Base-by-base conservation (phyloP, 495 filamentous ascomycete species). In the Hyaloscypha hepaticicola region DNA sequence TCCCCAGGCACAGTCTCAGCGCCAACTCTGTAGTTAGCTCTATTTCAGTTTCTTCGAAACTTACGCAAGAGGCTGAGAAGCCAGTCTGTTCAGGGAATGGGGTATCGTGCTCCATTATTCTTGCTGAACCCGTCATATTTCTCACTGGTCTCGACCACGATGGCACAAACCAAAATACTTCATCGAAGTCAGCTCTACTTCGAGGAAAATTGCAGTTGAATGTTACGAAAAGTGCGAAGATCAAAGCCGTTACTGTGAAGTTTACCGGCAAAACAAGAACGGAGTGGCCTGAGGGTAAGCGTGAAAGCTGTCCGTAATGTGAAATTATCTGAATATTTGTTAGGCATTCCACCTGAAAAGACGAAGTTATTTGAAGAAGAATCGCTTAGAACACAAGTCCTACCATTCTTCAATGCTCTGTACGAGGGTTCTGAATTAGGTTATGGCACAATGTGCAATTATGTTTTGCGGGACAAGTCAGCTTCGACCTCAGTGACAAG, bases 231-330 rank as follows among this genome's bases (percentile, higher is more conserved):
- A 89, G 87, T 69, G 87, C 92, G 45, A 99, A 99, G 79, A 89
- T 99, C 65, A 97, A 96, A 80, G 88, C 92, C n/a, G 85, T 99
- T 29, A 91, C 90, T 5, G 78, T 99, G 55, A 90, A 88, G 68
- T 93, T 99, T 69, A 83, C 86, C 29, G 95, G 94, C 21, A 89
- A 88, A 72, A 89, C 92, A 2, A 87, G 89, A 66, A 99, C 95
- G 0, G 92, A 96, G 72, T 99, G 95, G 95, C 95, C 96, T 24
- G 95, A 99, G 80, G 95, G 89, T 90, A 77, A 55, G 41, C 19
- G n/a, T 38, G 6, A 58, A 21, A 31, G n/a, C 19, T 55, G 3
- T 25, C 4, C 24, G 50, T 55, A 7, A 26, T 19, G 8, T 21
- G 48, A 8, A 22, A 14, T 45, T 16, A 29, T 25, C 31, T 73